phyloP scores from a whole-genome alignment of 805 yeast species.

The Metschnikowia orientalis region DNA sequence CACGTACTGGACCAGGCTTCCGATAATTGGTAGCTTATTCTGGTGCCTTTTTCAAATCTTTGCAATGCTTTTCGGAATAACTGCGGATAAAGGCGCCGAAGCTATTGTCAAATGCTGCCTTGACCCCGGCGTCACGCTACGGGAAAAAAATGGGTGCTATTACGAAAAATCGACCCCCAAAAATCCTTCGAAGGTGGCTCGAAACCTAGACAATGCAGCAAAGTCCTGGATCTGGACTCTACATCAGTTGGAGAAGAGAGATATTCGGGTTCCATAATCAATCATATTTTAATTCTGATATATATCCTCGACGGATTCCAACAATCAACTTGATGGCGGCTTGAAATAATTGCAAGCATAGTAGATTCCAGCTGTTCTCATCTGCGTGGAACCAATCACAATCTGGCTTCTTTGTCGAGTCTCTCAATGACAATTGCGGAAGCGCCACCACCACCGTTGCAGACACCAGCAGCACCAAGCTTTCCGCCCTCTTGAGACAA shows the following conservation, averaged over 20 bases:
- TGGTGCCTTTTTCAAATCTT: slow-evolving; percentile 69
- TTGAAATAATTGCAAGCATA: no score
- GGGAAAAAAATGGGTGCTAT: slow-evolving; percentile 66
- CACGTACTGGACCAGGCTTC: slow-evolving; percentile 72
- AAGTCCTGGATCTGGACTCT: slow-evolving; percentile 80
- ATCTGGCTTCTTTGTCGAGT: slow-evolving; percentile 36
- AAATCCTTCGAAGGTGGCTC: slow-evolving; percentile 55
- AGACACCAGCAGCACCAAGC: slow-evolving; percentile 91
- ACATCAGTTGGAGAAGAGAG: slow-evolving; percentile 50
- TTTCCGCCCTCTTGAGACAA: slow-evolving; percentile 75
- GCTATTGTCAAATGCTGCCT: slow-evolving; percentile 63
- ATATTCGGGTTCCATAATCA: slow-evolving; percentile 22
- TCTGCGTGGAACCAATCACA: no score
- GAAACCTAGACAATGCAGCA: slow-evolving; percentile 54
- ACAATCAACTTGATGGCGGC: no score
- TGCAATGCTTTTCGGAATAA: slow-evolving; percentile 65
- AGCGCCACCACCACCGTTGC: slow-evolving; percentile 99
- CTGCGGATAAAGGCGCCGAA: slow-evolving; percentile 65
- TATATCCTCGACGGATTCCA: no score
- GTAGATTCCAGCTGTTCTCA: no score
- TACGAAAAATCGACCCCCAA: slow-evolving; percentile 46
- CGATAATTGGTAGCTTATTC: slow-evolving; percentile 69
- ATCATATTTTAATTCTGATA: neutral
- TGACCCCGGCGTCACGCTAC: slow-evolving; percentile 44
- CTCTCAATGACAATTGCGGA: slow-evolving; percentile 85